Evolutionary conservation across 2,329 filamentous ascomycete genomes (phyloP), one percentile per base, ranked within the genome.

Genomic region (Ascochyta koolunga): DNA sequence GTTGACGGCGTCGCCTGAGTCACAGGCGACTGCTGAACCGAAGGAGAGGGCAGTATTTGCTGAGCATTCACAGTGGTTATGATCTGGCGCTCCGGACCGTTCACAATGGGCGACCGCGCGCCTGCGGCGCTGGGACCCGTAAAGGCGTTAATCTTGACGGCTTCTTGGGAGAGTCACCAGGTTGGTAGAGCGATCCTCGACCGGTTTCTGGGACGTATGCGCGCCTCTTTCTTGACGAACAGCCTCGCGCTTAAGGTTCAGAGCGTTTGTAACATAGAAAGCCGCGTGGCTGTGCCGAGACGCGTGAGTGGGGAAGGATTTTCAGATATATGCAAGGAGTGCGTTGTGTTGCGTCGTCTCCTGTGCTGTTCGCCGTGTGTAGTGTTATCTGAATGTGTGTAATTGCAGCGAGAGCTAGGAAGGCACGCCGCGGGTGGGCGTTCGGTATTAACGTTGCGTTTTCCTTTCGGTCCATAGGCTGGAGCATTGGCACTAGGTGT

Each of bases 131-230:
- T 56, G 37, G 50, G 50, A 31, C 60, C 56, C 40, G 61, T 54
- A 47, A 61, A 61, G 53, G 62, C 57, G 42, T 54, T 59, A 68
- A 71, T 71, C 57, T 67, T 73, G 69, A 65, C 68, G 67, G 62
- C 59, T 50, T 35, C 35, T 36, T 36, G 44, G 15, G 10, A 33
- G 29, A 2, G 9, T 45, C 29, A 31, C 35, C 45, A 46, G 31
- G 31, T 24, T n/a, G 31, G 19, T 32, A 22, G 18, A 19, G 36
- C 11, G 22, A 41, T 43, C 27, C 36, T 39, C 22, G 19, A 18
- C 13, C 21, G 39, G 16, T 37, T 24, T 46, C 25, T 13, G 21
- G 43, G 24, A 32, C 25, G 37, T 27, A 35, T 29, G 42, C 37
- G 29, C 38, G 32, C 32, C 38, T 49, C 37, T 41, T 32, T 18